phyloP scores from a whole-genome alignment of 2,329 filamentous ascomycete genomes.

The Paecilomyces sp. region DNA sequence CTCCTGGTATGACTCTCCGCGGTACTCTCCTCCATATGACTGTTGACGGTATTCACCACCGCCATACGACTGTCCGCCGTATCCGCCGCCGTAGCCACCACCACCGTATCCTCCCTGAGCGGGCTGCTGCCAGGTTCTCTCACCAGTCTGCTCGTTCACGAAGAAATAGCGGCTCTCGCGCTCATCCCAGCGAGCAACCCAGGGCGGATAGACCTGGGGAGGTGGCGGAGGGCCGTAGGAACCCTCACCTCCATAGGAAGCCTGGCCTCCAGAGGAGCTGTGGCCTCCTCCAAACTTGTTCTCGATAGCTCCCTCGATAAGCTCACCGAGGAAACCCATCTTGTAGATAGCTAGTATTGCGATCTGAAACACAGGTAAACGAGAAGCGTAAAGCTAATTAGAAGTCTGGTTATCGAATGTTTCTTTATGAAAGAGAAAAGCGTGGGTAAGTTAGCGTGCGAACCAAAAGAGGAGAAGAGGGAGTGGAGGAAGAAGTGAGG shows the following conservation, averaged over 20 bases:
- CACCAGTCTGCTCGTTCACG: constrained; percentile 41
- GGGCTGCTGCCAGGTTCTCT: constrained; percentile 34
- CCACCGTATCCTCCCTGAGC: constrained; percentile 13
- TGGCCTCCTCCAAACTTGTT: constrained; percentile 23
- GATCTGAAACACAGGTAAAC: neutral
- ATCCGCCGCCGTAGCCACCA: neutral
- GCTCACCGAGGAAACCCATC: neutral
- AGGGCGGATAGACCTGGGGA: constrained; percentile 37
- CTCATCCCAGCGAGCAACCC: constrained; percentile 39
- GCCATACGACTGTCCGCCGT: neutral
- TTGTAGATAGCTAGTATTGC: neutral
- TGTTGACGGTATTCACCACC: constrained; percentile 1
- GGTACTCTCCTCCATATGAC: constrained; percentile 1
- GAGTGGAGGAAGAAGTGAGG: too few relatives aligned
- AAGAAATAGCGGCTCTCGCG: constrained; percentile 36
- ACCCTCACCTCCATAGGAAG: neutral
- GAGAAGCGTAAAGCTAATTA: too few relatives aligned
- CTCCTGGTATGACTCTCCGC: constrained; percentile 4
- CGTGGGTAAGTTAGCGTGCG: neutral
- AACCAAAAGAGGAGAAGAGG: neutral
- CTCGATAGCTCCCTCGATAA: neutral
- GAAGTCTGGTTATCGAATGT: too few relatives aligned
- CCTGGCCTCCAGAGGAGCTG: constrained; percentile 25
- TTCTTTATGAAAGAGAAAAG: neutral
- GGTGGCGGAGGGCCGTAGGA: constrained; percentile 17